phyloP scores from a whole-genome alignment of 2,329 filamentous ascomycete genomes.

The Fusarium miscanthi region DNA sequence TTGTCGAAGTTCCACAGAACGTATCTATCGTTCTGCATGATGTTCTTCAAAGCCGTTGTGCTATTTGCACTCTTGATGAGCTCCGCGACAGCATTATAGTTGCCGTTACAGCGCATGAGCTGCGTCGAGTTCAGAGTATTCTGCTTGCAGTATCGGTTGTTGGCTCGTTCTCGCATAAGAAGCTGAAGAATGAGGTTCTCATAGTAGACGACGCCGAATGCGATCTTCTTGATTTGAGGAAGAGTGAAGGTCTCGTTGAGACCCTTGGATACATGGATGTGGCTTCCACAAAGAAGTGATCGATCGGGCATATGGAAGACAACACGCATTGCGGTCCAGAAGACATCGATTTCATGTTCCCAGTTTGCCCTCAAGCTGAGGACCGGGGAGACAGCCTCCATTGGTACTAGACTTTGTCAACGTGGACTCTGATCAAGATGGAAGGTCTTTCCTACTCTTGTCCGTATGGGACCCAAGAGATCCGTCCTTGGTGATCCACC shows the following conservation, averaged over 20 bases:
- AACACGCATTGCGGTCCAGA: neutral
- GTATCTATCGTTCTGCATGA: neutral
- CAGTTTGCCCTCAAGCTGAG: neutral
- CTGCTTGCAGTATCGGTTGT: neutral
- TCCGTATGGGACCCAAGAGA: neutral
- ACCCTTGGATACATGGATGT: neutral
- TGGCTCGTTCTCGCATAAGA: neutral
- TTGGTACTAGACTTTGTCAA: neutral
- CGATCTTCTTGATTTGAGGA: neutral
- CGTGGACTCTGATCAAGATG: rapidly evolving
- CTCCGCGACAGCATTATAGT: neutral
- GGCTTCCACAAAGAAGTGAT: neutral
- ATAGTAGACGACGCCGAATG: neutral
- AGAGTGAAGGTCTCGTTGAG: neutral
- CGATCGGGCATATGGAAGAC: neutral
- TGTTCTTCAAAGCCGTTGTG: neutral
- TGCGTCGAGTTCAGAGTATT: neutral
- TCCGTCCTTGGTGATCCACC: neutral
- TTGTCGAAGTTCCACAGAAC: neutral
- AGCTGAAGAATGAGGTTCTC: neutral
- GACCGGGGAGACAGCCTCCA: neutral
- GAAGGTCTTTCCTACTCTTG: neutral
- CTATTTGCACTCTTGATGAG: neutral
- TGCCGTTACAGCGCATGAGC: neutral
- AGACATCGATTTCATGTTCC: neutral